Base-by-base conservation (phyloP, 176 grass and related monocot species). In the Tuctoria greenei region DNA sequence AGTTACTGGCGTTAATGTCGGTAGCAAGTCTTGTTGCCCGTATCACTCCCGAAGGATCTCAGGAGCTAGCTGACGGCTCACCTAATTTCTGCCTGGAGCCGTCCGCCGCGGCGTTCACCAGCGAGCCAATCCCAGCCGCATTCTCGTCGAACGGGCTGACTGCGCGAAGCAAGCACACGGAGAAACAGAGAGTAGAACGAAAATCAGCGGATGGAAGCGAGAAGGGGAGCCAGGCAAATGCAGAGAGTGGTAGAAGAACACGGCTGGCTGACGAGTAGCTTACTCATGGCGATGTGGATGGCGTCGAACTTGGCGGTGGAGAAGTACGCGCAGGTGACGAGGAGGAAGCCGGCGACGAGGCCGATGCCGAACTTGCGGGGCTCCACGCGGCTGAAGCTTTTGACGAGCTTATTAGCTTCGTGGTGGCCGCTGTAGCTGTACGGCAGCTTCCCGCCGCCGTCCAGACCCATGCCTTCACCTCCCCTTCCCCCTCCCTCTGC, bases 251-350 rank as follows among this genome's bases (percentile, higher is more conserved):
- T 31, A 31, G 31, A 3, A 31, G 31, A 31, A 3, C 31, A 31
- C 31, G 31, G 31, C 31, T 31, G 31, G 31, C 31, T 31, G 31
- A 31, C 31, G 31, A 31, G 31, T 24, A 1, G 72, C 69, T 70
- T 61, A 89, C 92, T 39, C 67, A 73, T 75, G 40, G 75, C 78
- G 81, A 88, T 61, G 70, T 86, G 80, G 68, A 91, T 72, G 60
- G 86, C 67, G 66, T 91, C 86, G 76, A 95, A 89, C 67, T 79
- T 91, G 71, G 80, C 69, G 27, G 84, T 91, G 80, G 92, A 95
- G 65, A 95, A 88, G 75, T 86, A 91, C 0, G 88, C 88, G 74
- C 87, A 91, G 74, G 85, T 93, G 78, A 90, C 82, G 69, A 90
- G 65, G 64, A 95, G 75, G 77, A 87, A 86, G 0, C 71, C 86